Evolutionary conservation across 441 rosid genomes (phyloP).

Genomic region (Sinapis alba): DNA sequence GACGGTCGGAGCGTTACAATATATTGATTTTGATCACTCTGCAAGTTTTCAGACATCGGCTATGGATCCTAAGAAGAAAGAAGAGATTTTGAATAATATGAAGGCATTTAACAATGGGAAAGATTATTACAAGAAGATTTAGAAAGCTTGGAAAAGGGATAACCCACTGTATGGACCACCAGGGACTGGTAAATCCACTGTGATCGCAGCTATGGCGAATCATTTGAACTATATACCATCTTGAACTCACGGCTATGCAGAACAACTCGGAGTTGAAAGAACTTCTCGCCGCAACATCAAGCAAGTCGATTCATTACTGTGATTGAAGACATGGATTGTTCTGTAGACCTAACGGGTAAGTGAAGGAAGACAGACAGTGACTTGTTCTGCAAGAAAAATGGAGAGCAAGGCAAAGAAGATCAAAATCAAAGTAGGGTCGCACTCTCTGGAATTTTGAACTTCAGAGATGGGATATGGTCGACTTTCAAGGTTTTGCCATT

Average conservation of each 20-base stretch:
- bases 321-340: constrained; percentile 68
- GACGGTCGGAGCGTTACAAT: no score
- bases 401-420: constrained; percentile 45
- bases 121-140: constrained; percentile 65
- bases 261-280: constrained; percentile 47
- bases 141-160: constrained; percentile 74
- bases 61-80: constrained; percentile 65
- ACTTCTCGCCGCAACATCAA: constrained; percentile 61
- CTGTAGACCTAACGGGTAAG: constrained; percentile 67
- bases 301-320: constrained; percentile 55
- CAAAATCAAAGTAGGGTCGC: constrained; percentile 50
- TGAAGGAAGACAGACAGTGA: constrained; percentile 46
- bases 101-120: constrained; percentile 55
- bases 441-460: constrained; percentile 68
- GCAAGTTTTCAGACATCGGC: constrained; percentile 57
- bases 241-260: constrained; percentile 65
- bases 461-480: constrained; percentile 79
- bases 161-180: constrained; percentile 68
- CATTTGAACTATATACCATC: constrained; percentile 65
- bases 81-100: constrained; percentile 65
- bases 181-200: constrained; percentile 72
- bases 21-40: constrained; percentile 47
- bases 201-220: constrained; percentile 79
- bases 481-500: constrained; percentile 36
- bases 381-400: constrained; percentile 39